Percentiles rank a stretch among this genome's conserved stretches.
phyloP scores from a whole-genome alignment of 768 basidiomycete species.

The Panaeolus papilionaceus region DNA sequence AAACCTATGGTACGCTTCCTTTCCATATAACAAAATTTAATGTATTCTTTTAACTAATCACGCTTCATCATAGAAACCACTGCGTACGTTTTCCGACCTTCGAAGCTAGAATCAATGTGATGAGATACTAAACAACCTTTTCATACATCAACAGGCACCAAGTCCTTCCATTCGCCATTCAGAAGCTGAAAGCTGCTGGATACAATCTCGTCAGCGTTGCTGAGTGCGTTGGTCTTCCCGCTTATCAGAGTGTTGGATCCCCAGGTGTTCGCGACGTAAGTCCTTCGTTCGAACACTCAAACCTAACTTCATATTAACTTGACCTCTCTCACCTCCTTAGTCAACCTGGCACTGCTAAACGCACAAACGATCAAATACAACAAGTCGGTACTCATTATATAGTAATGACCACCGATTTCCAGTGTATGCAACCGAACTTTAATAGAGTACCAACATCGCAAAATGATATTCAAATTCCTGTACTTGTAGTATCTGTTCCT shows the following conservation, averaged over 20 bases:
- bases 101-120: not conserved
- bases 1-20: slow-evolving; percentile 38
- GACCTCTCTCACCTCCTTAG: slow-evolving; percentile 19
- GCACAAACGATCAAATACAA: not conserved
- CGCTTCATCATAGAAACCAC: slow-evolving; percentile 38
- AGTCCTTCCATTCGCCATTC: slow-evolving; percentile 45
- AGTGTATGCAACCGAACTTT: not conserved
- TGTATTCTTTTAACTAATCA: not conserved
- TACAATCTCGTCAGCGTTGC: slow-evolving; percentile 49
- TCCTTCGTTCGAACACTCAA: slow-evolving; percentile 9
- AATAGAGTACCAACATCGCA: not conserved
- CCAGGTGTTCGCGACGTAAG: slow-evolving; percentile 41
- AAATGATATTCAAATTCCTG: not conserved
- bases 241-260: slow-evolving; percentile 41
- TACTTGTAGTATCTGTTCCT: not conserved
- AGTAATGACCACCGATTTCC: too few relatives aligned
- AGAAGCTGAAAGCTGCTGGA: slow-evolving; percentile 41
- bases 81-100: slow-evolving; percentile 32
- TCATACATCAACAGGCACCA: slow-evolving; percentile 31
- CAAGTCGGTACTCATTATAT: not conserved
- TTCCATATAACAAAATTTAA: not conserved
- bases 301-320: slow-evolving; percentile 11
- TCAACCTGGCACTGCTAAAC: slow-evolving; percentile 36
- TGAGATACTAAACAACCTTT: not conserved
- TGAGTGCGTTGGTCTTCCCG: slow-evolving; percentile 43